Conservation (phyloP, 2,329 filamentous ascomycete species). For the Pyrenochaeta sp. region DNA sequence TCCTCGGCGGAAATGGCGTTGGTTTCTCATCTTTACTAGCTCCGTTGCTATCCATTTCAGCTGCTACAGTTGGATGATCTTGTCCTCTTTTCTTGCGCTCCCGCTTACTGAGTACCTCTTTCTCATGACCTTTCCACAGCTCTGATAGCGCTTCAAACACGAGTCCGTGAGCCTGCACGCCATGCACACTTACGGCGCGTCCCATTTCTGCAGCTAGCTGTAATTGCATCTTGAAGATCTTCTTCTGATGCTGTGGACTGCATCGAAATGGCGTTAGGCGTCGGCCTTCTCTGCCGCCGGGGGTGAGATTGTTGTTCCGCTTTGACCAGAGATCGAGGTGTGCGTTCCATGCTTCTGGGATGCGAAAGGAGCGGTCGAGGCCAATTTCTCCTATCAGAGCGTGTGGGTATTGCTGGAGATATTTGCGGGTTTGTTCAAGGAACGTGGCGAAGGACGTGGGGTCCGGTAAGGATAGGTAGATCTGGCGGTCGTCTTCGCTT, state of each 20-base stretch:
- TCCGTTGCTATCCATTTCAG: conserved; percentile 4
- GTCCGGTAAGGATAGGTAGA: conserved; percentile 63
- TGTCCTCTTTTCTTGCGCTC: conserved; percentile 54
- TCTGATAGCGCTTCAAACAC: conserved; percentile 71
- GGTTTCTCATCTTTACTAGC: conserved; percentile 27
- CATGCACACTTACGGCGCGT: conserved; percentile 73
- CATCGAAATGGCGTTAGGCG: conserved; percentile 74
- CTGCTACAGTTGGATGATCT: conserved; percentile 23
- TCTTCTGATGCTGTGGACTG: conserved; percentile 72
- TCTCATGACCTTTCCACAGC: conserved; percentile 76
- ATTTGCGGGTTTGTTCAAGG: conserved; percentile 62
- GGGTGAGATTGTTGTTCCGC: conserved; percentile 65
- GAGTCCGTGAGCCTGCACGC: conserved; percentile 78
- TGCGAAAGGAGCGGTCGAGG: conserved; percentile 77
- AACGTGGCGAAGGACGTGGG: conserved; percentile 69
- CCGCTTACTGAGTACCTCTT: conserved; percentile 65
- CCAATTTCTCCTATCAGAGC: conserved; percentile 81
- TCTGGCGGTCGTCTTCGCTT: conserved; percentile 50
- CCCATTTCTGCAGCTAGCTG: conserved; percentile 72
- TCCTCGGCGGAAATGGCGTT: conserved; percentile 80
- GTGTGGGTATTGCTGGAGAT: conserved; percentile 65
- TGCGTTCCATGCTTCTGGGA: conserved; percentile 67
- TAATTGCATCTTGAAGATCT: conserved; percentile 73
- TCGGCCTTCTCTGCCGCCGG: conserved; percentile 75
- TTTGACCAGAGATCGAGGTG: conserved; percentile 42